These are phyloP conservation scores for Orobanche coerulescens DNA, from an alignment of 257 asterid genomes.

Conservation along the genomic window DNA sequence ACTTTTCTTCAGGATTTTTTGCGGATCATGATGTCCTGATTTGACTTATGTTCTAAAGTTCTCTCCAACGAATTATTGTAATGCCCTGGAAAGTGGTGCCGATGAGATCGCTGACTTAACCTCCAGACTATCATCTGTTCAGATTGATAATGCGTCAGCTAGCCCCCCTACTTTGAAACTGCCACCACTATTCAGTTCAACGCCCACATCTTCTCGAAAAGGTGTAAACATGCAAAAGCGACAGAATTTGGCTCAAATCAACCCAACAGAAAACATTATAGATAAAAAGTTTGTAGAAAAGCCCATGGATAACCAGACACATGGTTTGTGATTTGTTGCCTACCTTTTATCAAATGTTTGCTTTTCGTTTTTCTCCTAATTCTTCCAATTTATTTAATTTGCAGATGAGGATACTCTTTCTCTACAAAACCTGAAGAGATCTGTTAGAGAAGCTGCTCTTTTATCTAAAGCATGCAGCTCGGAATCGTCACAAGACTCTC, in stretches of 20 bases:
- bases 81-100: conserved; percentile 52
- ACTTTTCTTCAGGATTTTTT: too few species aligned
- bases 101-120: conserved; percentile 68
- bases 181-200: conserved; percentile 88
- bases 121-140: conserved; percentile 70
- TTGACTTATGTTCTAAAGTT: conserved; percentile 19
- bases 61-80: conserved; percentile 17
- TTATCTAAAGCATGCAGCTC: conserved; percentile 41
- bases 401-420: conserved; percentile 67
- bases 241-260: conserved; percentile 44
- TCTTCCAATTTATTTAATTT: conserved; percentile 17
- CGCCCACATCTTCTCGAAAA: conserved; percentile 81
- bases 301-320: conserved; percentile 43
- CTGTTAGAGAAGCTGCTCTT: conserved; percentile 96
- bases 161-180: conserved; percentile 81
- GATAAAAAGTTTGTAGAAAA: conserved; percentile 49
- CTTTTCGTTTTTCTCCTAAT: conserved; percentile 9
- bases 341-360: conserved; percentile 16
- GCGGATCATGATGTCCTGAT: too few species aligned
- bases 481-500: conserved; percentile 75
- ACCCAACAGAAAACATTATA: conserved; percentile 38
- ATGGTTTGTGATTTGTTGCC: conserved; percentile 45
- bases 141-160: conserved; percentile 68
- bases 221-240: conserved; percentile 69
- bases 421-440: conserved; percentile 79